A percentile compares a stretch with the other conserved stretches of the same genome.
These are phyloP conservation scores for Tulasnella sp. DNA, from an alignment of 768 basidiomycete species.

Conservation along the genomic window DNA sequence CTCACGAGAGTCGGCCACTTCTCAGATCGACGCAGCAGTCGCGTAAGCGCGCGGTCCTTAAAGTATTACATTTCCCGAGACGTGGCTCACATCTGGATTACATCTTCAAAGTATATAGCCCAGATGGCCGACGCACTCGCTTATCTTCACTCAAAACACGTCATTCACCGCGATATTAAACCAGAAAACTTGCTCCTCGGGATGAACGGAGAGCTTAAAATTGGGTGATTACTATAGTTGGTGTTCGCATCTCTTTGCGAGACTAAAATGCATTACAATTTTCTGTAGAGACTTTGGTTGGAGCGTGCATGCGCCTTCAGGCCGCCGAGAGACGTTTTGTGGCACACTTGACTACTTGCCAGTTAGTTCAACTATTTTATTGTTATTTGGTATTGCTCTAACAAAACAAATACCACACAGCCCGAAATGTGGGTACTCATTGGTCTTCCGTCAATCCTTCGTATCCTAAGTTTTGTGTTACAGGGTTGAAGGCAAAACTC, in stretches of 20 bases:
- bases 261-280: slow-evolving; percentile 22
- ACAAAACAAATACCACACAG: too few species aligned
- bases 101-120: slow-evolving; percentile 59
- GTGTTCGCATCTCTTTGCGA: slow-evolving; percentile 49
- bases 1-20: slow-evolving; percentile 78
- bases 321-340: slow-evolving; percentile 71
- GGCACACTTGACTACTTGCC: slow-evolving; percentile 95
- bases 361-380: slow-evolving; percentile 30
- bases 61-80: neutral
- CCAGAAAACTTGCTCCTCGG: slow-evolving; percentile 94
- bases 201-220: slow-evolving; percentile 93
- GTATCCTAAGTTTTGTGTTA: slow-evolving; percentile 21
- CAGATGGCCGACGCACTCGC: slow-evolving; percentile 95
- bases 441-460: too few species aligned
- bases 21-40: slow-evolving; percentile 71
- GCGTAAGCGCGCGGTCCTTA: slow-evolving; percentile 26
- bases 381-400: too few species aligned
- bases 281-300: slow-evolving; percentile 57
- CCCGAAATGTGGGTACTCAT: too few species aligned
- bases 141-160: slow-evolving; percentile 90
- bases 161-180: slow-evolving; percentile 98
- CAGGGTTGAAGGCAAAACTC: slow-evolving; percentile 35
- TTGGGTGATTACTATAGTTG: slow-evolving; percentile 97
- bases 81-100: too few species aligned
- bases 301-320: slow-evolving; percentile 57